Evolutionary conservation across 2,329 filamentous ascomycete genomes (phyloP), one percentile per base, ranked within the genome.

Genomic region (Diaporthe velutina): DNA sequence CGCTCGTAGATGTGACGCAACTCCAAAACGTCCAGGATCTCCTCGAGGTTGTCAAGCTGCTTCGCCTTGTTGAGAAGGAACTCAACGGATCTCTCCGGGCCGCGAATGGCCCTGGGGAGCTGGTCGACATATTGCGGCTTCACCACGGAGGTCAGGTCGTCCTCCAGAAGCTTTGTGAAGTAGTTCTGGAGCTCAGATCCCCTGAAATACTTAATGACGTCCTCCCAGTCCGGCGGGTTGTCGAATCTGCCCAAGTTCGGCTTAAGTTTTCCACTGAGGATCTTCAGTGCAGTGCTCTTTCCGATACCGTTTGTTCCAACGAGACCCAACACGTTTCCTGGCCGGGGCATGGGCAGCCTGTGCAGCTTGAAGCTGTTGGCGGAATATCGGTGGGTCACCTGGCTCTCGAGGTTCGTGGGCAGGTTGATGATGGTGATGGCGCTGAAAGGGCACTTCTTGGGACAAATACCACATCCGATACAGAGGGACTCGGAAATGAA

Each of bases 341-440:
- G 96, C 76, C 97, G 93, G 77, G 97, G 97, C 91, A 96, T 98
- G 74, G 97, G 97, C 75, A 76, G 48, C 80, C 97, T 93, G 86
- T 99, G 97, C 79, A 99, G 92, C 90, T 99, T 99, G 92, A 99
- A 99, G 88, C 96, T 98, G 90, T 99, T 99, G 84, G 97, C 96
- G 73, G 96, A 98, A 89, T 99, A 99, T 83, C 97, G 94, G 85
- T 99, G 97, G 79, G 97, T 98, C 82, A 99, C 95, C 85, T 98
- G 94, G 79, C 94, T 97, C 86, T 99, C 97, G 85, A 99, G 93
- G 87, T 99, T 99, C 84, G 97, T 99, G 80, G 97, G 97, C 89
- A 99, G 88, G 89, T 99, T 99, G 95, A 99, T 99, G 85, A 99
- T 99, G 85, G 96, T 97, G 87, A 99, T 99, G 81, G 97, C 97